Evolutionary conservation across 371 early-diverging fungal genomes (phyloP), one percentile per base, ranked within the genome.

Genomic region (Mucor indicus): DNA sequence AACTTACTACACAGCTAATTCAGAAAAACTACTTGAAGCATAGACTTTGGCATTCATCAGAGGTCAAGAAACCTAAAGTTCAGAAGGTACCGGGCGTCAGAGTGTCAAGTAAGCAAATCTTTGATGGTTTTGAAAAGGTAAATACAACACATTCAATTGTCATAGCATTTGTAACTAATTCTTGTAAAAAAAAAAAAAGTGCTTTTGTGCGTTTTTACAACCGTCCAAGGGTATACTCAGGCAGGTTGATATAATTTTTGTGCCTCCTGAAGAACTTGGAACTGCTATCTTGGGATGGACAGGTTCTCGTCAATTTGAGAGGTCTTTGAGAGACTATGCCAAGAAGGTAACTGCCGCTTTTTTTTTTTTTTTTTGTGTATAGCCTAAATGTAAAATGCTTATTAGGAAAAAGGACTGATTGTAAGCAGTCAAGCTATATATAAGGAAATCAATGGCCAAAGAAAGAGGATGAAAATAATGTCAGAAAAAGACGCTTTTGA

Each of bases 281-380:
- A 60, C 63, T 21, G 73, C 78, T 9, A 52, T 80, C 4, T 50
- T 77, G 8, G 80, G 78, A 7, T 80, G 80, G 78, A 67, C 72
- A 22, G 80, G 78, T 8, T 70, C 71, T 10, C 58, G 66, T 6
- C 71, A 70, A 15, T 75, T 62, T 55, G 71, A 70, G 50, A 53
- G 70, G 21, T 38, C 67, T 0, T n/a, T 70, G 19, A 46, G 64
- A 32, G 57, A 63, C 27, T 70, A 57, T 44, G 71, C 75, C 0
- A 64, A 56, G 42, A 68, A 62, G 57, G 67, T 59, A 9, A 20
- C 6, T 29, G 12, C 6, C 12, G 30, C 30, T 12, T 8, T 12
- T n/a, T n/a, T n/a, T n/a, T n/a, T n/a, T n/a, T n/a, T n/a, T n/a
- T n/a, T n/a, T n/a, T n/a, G n/a, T 29, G 30, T 29, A 29, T 29